These are phyloP conservation scores for Miscanthus sacchariflorus DNA, from an alignment of 202 grass and related monocot genomes.

Conservation along the genomic window DNA sequence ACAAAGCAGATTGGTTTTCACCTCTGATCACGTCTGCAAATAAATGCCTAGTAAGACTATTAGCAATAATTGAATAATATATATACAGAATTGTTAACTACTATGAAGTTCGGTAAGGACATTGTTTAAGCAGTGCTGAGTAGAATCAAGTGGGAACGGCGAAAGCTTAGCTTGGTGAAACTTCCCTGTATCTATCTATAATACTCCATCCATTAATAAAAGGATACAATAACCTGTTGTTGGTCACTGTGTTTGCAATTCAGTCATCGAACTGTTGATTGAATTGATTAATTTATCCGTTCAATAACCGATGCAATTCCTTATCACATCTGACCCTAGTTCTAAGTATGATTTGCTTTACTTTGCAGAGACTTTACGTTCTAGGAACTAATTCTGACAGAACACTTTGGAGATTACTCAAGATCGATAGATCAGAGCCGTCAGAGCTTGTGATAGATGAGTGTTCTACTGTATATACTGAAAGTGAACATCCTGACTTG, in stretches of 20 bases:
- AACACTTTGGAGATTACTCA: constrained; percentile 78
- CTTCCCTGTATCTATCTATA: neutral
- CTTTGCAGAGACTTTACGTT: constrained; percentile 78
- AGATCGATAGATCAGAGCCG: constrained; percentile 71
- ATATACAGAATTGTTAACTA: neutral
- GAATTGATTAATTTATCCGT: constrained; percentile 20
- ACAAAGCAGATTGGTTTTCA: neutral
- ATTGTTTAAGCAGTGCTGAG: neutral
- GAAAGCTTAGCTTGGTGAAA: neutral
- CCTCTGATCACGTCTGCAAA: neutral
- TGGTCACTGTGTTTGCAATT: neutral
- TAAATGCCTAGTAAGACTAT: neutral
- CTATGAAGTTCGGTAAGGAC: neutral
- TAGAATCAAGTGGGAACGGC: neutral
- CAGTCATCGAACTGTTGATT: constrained; percentile 1
- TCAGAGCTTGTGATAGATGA: constrained; percentile 79
- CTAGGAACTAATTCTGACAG: constrained; percentile 74
- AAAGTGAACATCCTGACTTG: constrained; percentile 60
- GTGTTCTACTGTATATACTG: constrained; percentile 72
- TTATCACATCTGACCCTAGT: constrained; percentile 18
- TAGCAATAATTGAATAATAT: constrained; percentile 14
- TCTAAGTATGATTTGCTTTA: constrained; percentile 39
- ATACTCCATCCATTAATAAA: neutral
- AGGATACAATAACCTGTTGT: neutral
- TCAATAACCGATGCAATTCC: constrained; percentile 3